These are phyloP conservation scores for Penicillium turbatum DNA, from an alignment of 495 filamentous ascomycete species.

Conservation along the genomic window DNA sequence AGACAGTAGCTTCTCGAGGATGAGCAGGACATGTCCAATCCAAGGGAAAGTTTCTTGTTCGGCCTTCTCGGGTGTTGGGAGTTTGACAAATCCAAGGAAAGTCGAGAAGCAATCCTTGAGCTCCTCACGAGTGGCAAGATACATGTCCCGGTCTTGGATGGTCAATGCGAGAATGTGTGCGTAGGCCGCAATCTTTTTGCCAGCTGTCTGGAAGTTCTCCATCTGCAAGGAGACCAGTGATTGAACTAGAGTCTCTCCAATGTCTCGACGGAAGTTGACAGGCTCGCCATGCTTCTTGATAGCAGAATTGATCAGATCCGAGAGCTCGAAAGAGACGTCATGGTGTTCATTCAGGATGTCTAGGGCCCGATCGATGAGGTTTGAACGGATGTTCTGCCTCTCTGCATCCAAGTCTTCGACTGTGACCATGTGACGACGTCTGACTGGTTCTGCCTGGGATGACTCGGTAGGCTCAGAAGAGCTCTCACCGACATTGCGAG, in stretches of 20 bases:
- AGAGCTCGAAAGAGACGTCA: conserved; percentile 85
- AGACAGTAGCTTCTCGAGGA: conserved; percentile 83
- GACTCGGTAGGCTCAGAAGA: conserved; percentile 20
- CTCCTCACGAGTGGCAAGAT: conserved; percentile 65
- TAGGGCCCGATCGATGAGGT: conserved; percentile 82
- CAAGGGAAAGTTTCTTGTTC: conserved; percentile 78
- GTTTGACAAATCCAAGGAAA: conserved; percentile 75
- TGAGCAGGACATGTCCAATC: conserved; percentile 84
- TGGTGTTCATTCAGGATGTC: conserved; percentile 85
- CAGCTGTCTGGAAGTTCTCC: conserved; percentile 63
- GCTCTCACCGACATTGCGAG: conserved; percentile 8
- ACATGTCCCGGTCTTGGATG: conserved; percentile 78
- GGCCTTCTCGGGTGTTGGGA: conserved; percentile 53
- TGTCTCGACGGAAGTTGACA: conserved; percentile 61
- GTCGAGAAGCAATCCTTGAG: conserved; percentile 73
- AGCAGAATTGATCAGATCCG: conserved; percentile 76
- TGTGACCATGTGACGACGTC: conserved; percentile 47
- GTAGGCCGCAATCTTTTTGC: conserved; percentile 86
- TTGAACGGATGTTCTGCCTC: conserved; percentile 64
- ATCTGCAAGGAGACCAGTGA: conserved; percentile 79
- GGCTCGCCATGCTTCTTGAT: conserved; percentile 65
- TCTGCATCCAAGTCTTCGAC: conserved; percentile 81
- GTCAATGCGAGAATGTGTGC: conserved; percentile 89
- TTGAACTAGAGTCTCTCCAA: conserved; percentile 76
- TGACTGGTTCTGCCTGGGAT: conserved; percentile 20